Percentiles rank a stretch among this genome's conserved stretches.
Evolutionary conservation across 164 flowering plant genomes (phyloP).

Genomic region (Nymphaea colorata): DNA sequence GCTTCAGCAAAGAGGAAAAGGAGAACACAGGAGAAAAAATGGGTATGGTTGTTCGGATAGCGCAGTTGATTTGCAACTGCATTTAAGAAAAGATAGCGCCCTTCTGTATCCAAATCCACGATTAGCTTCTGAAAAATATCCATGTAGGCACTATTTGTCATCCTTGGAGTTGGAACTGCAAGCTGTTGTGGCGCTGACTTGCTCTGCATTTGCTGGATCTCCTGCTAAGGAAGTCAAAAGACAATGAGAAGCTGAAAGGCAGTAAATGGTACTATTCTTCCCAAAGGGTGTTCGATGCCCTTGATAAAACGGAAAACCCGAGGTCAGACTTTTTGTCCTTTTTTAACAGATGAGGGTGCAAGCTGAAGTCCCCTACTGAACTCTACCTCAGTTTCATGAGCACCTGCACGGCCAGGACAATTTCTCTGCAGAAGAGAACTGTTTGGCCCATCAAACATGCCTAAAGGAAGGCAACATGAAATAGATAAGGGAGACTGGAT

Average conservation of each 20-base stretch:
- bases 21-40: conserved; percentile 81
- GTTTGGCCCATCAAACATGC: too few species aligned
- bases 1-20: conserved; percentile 82
- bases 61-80: conserved; percentile 95
- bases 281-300: neutral
- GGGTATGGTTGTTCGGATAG: conserved; percentile 96
- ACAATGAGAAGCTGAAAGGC: neutral
- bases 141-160: conserved; percentile 40
- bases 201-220: conserved; percentile 75
- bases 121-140: conserved; percentile 74
- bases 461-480: too few species aligned
- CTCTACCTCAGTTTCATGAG: too few species aligned
- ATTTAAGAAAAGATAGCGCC: conserved; percentile 88
- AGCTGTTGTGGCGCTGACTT: conserved; percentile 30
- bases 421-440: too few species aligned
- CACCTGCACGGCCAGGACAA: too few species aligned
- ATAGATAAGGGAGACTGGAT: too few species aligned
- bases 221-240: conserved; percentile 28
- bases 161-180: conserved; percentile 19
- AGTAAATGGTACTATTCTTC: neutral
- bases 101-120: conserved; percentile 81
- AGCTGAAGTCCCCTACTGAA: too few species aligned
- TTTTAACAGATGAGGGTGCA: too few species aligned
- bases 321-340: too few species aligned
- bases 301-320: too few species aligned